Base-by-base conservation (phyloP, 2,329 filamentous ascomycete species). In the Pseudogymnoascus sp. region DNA sequence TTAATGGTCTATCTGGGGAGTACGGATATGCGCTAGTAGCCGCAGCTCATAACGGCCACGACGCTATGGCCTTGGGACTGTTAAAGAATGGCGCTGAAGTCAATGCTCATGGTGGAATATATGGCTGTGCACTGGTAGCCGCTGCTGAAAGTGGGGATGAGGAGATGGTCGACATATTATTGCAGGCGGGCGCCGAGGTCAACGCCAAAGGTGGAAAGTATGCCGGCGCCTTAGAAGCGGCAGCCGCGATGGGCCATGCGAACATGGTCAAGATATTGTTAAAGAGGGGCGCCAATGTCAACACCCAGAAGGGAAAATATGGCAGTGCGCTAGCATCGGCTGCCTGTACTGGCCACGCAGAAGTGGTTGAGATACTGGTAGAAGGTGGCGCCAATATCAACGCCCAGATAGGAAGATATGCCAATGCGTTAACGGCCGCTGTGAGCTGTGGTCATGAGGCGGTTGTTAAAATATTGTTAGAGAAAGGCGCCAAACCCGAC, bases 261-360 rank as follows among this genome's bases (percentile, higher is more conserved):
- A 14, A 11, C 12, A 4, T 44, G 16, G 8, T 42, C 4, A 23
- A 18, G 59, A 31, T 21, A 18, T 4, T 40, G 8, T 8, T 61
- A 21, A 11, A 60, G 14, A 18, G 14, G 8, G 36, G 31, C 11
- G 59, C 59, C 16, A 14, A n/a, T 12, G 12, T 42, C 11, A 44
- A 61, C 36, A 6, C n/a, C 25, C 23, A 40, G 14, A 40, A 16
- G 21, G 16, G 40, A 5, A 21, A 23, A 18, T 23, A 21, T 23
- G 40, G 16, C 18, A 23, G 21, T 23, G 18, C 18, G 10, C 21
- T 44, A 21, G 8, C 8, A 23, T 6, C 38, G 1, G 6, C 60
- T 23, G 18, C 60, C 21, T 36, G 5, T 8, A 10, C 14, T 25
- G 4, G 76, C 74, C 14, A 78, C 71, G 23, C 76, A 67, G 62